Evolutionary conservation across 768 basidiomycete species (phyloP).

Genomic region (Terana coerulea): DNA sequence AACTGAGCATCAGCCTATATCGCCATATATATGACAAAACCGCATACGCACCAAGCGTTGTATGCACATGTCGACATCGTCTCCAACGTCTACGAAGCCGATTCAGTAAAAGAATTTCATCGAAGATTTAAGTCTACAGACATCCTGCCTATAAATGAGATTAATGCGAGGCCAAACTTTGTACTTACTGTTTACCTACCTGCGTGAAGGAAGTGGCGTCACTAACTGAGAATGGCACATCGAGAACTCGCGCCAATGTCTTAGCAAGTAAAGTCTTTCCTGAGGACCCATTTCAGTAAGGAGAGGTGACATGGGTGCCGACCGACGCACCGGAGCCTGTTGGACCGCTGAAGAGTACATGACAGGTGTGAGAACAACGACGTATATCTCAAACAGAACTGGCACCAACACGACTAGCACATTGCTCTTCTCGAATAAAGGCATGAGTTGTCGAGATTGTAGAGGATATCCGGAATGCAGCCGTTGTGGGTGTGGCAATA

Average conservation of each 20-base stretch:
- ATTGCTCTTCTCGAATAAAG: slow-evolving; percentile 92
- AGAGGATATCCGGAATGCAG: slow-evolving; percentile 26
- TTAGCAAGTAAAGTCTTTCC: slow-evolving; percentile 91
- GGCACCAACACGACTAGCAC: slow-evolving; percentile 78
- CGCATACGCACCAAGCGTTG: slow-evolving; percentile 62
- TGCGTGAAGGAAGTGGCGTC: slow-evolving; percentile 96
- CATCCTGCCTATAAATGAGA: slow-evolving; percentile 57
- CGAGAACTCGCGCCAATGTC: slow-evolving; percentile 85
- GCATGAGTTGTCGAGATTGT: slow-evolving; percentile 39
- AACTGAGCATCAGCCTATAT: not conserved
- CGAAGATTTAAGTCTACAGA: slow-evolving; percentile 32
- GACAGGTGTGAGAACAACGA: not conserved
- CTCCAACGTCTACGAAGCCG: slow-evolving; percentile 72
- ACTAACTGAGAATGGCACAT: slow-evolving; percentile 91
- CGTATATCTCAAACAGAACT: slow-evolving; percentile 6
- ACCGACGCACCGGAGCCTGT: slow-evolving; percentile 71
- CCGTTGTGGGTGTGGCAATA: slow-evolving; percentile 57
- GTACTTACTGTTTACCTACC: slow-evolving; percentile 34
- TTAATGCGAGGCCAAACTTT: not conserved
- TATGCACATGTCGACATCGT: slow-evolving; percentile 92
- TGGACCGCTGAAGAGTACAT: slow-evolving; percentile 65
- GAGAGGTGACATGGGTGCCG: no score
- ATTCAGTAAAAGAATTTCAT: not conserved
- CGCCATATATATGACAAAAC: no score
- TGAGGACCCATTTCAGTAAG: slow-evolving; percentile 20